Base-by-base conservation (phyloP, 2,329 filamentous ascomycete species). In the Ceratocystis lukuohia region DNA sequence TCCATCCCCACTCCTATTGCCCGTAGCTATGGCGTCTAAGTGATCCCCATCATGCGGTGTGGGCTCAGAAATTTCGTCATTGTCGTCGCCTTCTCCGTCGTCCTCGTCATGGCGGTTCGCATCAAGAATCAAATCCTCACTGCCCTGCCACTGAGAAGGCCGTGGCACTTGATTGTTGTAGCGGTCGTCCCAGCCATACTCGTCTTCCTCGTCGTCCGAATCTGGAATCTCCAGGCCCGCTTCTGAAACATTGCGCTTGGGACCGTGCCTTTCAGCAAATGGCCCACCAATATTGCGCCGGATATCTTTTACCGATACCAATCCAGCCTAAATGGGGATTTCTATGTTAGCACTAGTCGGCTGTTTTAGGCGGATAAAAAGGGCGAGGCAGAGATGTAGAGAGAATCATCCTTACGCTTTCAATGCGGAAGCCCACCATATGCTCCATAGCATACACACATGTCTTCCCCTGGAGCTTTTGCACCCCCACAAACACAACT, bases 141-240 rank as follows among this genome's bases (percentile, higher is more conserved):
- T 87, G 22, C 84, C 84, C 74, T 87, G 84, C 83, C 83, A 86
- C 72, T 87, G 84, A 7, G 83, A 83, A n/a, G 84, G 84, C 74
- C 80, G 81, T 2, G 76, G 77, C 10, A 84, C 83, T 70, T 85
- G 76, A 63, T 81, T 79, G 66, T 82, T 80, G 66, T 87, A 85
- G 70, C 87, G 84, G 57, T 84, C 82, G 48, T 81, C 82, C 87
- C 87, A 91, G 15, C 86, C 87, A 71, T 89, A 89, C 71, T 88
- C 84, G 69, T 89, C 87, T 68, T 87, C 85, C 17, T 80, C 79
- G 37, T 81, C 82, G 56, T 86, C 84, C 69, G 83, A 87, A 69
- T 85, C 83, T 1, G 82, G 79, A 59, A 85, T 78, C 70, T 85
- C 83, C 45, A 68, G 62, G 12, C 53, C 66, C 10, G 66, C 66